Evolutionary conservation across 352 stramenopile genomes (phyloP).

Genomic region (Phytophthora foliorum): DNA sequence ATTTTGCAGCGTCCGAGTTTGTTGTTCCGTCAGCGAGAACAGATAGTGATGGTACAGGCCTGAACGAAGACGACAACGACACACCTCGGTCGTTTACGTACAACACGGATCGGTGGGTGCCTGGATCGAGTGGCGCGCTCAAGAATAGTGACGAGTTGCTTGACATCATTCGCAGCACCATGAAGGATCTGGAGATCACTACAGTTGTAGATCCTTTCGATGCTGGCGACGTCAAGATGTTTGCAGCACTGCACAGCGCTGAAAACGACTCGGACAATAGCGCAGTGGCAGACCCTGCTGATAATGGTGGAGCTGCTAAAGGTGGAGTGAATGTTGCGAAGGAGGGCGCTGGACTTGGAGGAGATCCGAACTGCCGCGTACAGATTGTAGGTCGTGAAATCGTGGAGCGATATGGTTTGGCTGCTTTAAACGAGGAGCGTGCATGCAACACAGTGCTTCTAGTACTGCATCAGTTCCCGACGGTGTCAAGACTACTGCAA

Average conservation of each 20-base stretch:
- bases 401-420: slow-evolving; percentile 48
- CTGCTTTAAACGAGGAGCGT: slow-evolving; percentile 57
- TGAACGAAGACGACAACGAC: slow-evolving; percentile 25
- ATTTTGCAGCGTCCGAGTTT: slow-evolving; percentile 74
- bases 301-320: background rate
- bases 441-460: slow-evolving; percentile 73
- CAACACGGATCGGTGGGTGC: slow-evolving; percentile 77
- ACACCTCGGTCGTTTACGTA: slow-evolving; percentile 49
- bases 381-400: slow-evolving; percentile 58
- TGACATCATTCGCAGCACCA: slow-evolving; percentile 58
- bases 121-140: slow-evolving; percentile 49
- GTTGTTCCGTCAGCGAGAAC: slow-evolving; percentile 24
- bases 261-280: slow-evolving; percentile 49
- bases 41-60: background rate
- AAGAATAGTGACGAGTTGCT: slow-evolving; percentile 75
- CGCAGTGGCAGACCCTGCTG: slow-evolving; percentile 10
- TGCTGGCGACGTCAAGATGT: slow-evolving; percentile 58
- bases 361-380: slow-evolving; percentile 55
- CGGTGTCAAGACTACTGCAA: slow-evolving; percentile 55
- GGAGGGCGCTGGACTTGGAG: slow-evolving; percentile 36
- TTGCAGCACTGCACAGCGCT: slow-evolving; percentile 50
- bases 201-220: slow-evolving; percentile 77
- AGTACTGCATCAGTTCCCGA: slow-evolving; percentile 63
- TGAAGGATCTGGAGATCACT: slow-evolving; percentile 64
- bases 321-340: slow-evolving; percentile 3